Conservation (phyloP, 2,329 filamentous ascomycete species). For the Neofusicoccum sp. region DNA sequence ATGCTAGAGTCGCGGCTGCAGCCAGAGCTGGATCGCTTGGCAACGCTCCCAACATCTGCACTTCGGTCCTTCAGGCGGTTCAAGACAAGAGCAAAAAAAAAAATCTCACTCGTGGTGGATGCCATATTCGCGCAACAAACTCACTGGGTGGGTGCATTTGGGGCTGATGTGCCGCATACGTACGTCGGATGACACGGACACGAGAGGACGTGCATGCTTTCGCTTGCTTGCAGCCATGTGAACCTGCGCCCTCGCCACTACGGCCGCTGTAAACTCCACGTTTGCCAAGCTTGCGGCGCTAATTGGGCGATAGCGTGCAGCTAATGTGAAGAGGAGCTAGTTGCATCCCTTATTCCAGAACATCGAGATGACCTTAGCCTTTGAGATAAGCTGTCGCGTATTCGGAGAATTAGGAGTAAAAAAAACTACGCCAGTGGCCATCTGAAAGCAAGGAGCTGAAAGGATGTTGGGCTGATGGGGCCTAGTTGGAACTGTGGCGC, state of each 20-base stretch:
- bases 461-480: not conserved
- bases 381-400: not conserved
- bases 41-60: not conserved
- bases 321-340: not conserved
- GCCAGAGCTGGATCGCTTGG: not conserved
- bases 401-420: too few relatives aligned
- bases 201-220: not conserved
- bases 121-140: not conserved
- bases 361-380: not conserved
- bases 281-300: not conserved
- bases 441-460: not conserved
- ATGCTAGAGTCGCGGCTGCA: not conserved
- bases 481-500: not conserved
- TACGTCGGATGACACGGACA: not conserved
- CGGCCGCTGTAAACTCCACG: not conserved
- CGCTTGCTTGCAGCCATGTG: slow-evolving; percentile 1
- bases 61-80: not conserved
- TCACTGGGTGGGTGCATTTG: not conserved
- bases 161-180: slow-evolving; percentile 1
- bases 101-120: not conserved
- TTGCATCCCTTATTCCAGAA: not conserved
- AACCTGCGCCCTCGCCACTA: not conserved
- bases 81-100: not conserved
- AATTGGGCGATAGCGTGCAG: not conserved
- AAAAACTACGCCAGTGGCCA: not conserved